phyloP scores from a whole-genome alignment of 805 yeast species.

The Candida saitoana region DNA sequence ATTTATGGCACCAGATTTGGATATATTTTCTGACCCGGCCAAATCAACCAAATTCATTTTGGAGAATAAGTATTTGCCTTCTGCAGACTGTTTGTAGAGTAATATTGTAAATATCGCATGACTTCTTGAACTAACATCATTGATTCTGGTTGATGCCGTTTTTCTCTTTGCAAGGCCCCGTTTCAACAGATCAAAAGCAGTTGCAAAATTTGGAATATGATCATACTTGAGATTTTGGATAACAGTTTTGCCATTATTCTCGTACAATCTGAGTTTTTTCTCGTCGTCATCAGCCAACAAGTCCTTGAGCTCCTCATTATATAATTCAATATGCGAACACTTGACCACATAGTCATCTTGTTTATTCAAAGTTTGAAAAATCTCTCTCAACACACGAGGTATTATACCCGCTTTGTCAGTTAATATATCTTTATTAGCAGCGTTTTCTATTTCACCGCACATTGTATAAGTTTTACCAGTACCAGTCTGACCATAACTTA shows the following conservation, averaged over 20 bases:
- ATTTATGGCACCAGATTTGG: constrained; percentile 80
- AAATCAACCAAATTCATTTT: constrained; percentile 85
- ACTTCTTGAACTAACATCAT: constrained; percentile 69
- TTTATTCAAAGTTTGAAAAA: constrained; percentile 43
- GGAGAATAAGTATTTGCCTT: constrained; percentile 37
- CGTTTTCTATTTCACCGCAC: constrained; percentile 46
- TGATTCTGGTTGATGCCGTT: constrained; percentile 71
- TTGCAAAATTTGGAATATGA: constrained; percentile 48
- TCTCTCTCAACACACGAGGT: constrained; percentile 41
- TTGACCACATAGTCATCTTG: constrained; percentile 58
- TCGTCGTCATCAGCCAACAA: constrained; percentile 43
- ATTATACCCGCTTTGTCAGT: constrained; percentile 54
- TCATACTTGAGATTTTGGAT: constrained; percentile 67
- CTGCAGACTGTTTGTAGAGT: constrained; percentile 40
- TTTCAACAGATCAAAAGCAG: constrained; percentile 53
- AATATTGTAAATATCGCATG: constrained; percentile 72
- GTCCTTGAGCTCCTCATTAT: constrained; percentile 82
- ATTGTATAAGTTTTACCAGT: constrained; percentile 80
- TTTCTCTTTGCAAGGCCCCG: constrained; percentile 58
- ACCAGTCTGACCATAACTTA: constrained; percentile 83
- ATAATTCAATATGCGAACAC: constrained; percentile 78
- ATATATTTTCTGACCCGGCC: constrained; percentile 92
- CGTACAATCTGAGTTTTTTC: constrained; percentile 37
- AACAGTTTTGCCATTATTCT: constrained; percentile 33
- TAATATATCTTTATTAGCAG: constrained; percentile 5